Evolutionary conservation across 2,329 filamentous ascomycete genomes (phyloP).

Genomic region (Sporothrix inflata): DNA sequence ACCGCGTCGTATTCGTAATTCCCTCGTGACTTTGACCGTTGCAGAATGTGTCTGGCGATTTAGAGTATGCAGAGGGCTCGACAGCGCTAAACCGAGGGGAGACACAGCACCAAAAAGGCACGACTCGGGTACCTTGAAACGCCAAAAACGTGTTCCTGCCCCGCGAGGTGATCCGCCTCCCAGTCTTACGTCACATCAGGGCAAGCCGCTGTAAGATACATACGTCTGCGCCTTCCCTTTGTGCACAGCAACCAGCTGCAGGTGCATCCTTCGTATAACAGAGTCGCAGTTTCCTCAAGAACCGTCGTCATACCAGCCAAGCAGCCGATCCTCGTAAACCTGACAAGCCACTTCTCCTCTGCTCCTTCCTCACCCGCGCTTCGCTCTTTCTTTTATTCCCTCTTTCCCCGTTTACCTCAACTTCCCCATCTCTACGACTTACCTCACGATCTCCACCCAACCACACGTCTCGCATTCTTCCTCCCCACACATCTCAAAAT

Average conservation of each 20-base stretch:
- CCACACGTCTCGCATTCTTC: background rate
- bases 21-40: conserved; percentile 2
- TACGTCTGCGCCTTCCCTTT: conserved; percentile 6
- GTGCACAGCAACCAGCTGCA: conserved; percentile 12
- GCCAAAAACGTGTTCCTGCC: conserved; percentile 17
- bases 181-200: conserved; percentile 20
- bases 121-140: conserved; percentile 15
- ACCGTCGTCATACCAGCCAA: conserved; percentile 21
- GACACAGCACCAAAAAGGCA: background rate
- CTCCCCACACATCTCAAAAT: conserved; percentile 41
- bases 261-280: conserved; percentile 21
- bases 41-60: background rate
- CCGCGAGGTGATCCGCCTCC: conserved; percentile 11
- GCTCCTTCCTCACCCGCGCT: background rate
- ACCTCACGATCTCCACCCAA: background rate
- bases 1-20: background rate
- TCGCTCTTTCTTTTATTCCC: background rate
- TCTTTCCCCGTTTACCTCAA: background rate
- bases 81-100: background rate
- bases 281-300: conserved; percentile 19
- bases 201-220: background rate
- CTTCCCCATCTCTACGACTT: background rate
- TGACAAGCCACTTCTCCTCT: conserved; percentile 12
- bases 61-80: too few relatives aligned
- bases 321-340: conserved; percentile 16